Evolutionary conservation across 1,284 basidiomycete species (phyloP), one percentile per base, ranked within the genome.

Genomic region (Trametes polyzona): DNA sequence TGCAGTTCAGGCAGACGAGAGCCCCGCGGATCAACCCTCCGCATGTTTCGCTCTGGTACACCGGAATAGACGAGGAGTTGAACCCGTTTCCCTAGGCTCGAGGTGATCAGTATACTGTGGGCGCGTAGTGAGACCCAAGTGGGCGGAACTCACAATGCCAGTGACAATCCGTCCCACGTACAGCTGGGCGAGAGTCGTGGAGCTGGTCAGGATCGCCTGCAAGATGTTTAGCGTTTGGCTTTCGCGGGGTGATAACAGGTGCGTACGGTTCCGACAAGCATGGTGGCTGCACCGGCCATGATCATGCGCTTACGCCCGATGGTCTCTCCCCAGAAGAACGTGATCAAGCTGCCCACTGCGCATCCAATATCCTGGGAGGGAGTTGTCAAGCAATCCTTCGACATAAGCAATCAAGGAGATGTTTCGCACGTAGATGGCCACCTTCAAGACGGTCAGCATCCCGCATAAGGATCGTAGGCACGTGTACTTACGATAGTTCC

Each of bases 111-210:
- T 10, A 37, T 39, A 12, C 16, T 39, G 16, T 5, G 5, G n/a
- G 54, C 4, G 36, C 4, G 30, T 10, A 9, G 17, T 14, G 10
- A 12, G 12, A 59, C 72, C 60, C 57, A 76, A 19, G 10, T 2
- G 4, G 10, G 12, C 2, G 8, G 36, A 0, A 60, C 73, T 58
- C 55, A 77, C 75, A 19, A 83, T 71, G 11, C 82, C 83, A 1
- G 80, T 81, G 12, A 84, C 71, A 26, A 84, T 74, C 16, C 83
- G 73, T n/a, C 82, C 82, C 3, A 80, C 75, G 39, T 78, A 78
- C 52, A 84, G 73, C 61, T 82, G 65, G 32, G 52, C 64, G 26
- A 55, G 69, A 8, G 76, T 74, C 37, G 74, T 78, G 10, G 73
- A 75, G 51, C 72, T 63, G 70, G 61, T 62, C 12, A 62, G 48